phyloP scores from a whole-genome alignment of 345 rosid genomes.

The Salix viminalis region DNA sequence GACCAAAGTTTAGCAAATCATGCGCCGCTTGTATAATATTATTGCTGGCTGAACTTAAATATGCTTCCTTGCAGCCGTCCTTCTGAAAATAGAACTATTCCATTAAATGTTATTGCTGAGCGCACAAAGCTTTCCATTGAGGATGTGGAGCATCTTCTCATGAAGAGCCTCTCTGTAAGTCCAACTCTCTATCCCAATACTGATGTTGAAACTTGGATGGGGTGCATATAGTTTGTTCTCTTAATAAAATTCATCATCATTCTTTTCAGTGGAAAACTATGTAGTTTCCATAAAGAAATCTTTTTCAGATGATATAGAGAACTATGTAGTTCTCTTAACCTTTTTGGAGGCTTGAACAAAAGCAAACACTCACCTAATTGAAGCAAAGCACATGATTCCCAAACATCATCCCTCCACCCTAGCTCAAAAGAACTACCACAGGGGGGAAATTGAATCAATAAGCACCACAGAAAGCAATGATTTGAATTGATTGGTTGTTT shows the following conservation, averaged over 20 bases:
- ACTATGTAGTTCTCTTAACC: no score
- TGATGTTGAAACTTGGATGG: background rate
- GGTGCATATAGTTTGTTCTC: background rate
- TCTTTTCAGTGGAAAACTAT: background rate
- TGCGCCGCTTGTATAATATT: background rate
- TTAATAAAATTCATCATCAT: background rate
- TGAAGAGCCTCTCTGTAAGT: conserved; percentile 97
- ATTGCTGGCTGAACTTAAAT: conserved; percentile 7
- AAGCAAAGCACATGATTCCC: background rate
- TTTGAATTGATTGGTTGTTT: background rate
- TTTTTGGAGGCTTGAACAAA: no score
- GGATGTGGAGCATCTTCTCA: conserved; percentile 94
- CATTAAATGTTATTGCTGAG: conserved; percentile 74
- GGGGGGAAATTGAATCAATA: no score
- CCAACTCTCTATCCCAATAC: background rate
- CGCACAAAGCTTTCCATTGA: conserved; percentile 82
- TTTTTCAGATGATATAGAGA: no score
- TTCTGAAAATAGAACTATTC: conserved; percentile 94
- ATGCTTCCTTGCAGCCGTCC: conserved; percentile 65
- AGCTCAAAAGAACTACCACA: no score
- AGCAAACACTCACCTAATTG: no score
- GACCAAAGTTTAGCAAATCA: background rate
- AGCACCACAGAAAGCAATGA: no score
- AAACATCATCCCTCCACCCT: background rate
- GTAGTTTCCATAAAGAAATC: background rate